Evolutionary conservation across 1,284 basidiomycete genomes (phyloP).

Genomic region (Rhodotorula sp.): DNA sequence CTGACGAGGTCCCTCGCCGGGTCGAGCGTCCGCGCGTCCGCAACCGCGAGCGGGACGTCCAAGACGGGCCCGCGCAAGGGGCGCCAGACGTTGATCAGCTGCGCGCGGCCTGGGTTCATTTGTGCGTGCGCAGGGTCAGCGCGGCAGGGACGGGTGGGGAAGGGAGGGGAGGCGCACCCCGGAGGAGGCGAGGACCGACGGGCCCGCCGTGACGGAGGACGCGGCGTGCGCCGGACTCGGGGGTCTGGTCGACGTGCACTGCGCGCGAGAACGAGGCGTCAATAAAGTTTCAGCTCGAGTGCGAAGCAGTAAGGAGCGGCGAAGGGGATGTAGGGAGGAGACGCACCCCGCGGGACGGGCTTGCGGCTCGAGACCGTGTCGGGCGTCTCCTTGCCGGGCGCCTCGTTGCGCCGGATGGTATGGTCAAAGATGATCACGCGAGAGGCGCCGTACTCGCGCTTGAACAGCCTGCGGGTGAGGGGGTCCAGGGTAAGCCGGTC

Average conservation of each 20-base stretch:
- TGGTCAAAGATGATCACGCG: conserved; percentile 65
- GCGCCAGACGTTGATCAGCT: conserved; percentile 73
- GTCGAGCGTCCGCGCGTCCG: conserved; percentile 64
- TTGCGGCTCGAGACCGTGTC: conserved; percentile 55
- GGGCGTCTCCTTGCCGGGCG: conserved; percentile 51
- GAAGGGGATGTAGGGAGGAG: background rate
- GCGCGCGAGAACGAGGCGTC: conserved; percentile 13
- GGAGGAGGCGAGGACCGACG: conserved; percentile 50
- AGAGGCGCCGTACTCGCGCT: conserved; percentile 63
- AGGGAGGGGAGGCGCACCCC: conserved; percentile 5
- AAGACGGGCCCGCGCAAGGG: conserved; percentile 61
- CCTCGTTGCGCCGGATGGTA: conserved; percentile 58
- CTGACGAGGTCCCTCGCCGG: conserved; percentile 57
- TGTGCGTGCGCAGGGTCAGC: conserved; percentile 48
- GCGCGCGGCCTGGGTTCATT: conserved; percentile 56
- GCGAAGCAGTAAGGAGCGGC: rapidly evolving
- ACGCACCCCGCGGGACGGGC: conserved; percentile 51
- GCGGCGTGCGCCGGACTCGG: conserved; percentile 56
- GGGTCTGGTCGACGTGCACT: conserved; percentile 63
- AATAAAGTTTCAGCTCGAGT: too few species aligned
- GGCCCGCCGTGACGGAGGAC: conserved; percentile 62
- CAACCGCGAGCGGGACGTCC: conserved; percentile 65
- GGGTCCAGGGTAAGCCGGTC: background rate
- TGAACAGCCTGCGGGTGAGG: conserved; percentile 54
- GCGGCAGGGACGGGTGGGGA: too few species aligned